Conservation (phyloP, 495 filamentous ascomycete species). For the Trichoderma asperelloides region DNA sequence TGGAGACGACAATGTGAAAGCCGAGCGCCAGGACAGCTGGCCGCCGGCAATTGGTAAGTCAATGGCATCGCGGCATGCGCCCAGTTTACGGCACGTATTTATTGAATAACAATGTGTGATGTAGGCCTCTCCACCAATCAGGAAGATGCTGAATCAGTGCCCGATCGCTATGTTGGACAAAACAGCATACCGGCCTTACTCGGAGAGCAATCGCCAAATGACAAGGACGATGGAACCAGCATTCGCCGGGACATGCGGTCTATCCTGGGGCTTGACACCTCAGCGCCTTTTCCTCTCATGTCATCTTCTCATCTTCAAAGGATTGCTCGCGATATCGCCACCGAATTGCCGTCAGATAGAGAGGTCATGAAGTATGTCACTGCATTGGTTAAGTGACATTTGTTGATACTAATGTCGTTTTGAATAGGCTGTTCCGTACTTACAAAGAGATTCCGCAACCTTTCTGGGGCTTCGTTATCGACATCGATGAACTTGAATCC, state of each 20-base stretch:
- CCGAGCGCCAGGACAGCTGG: conserved; percentile 34
- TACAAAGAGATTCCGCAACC: conserved; percentile 72
- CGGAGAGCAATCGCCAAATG: conserved; percentile 48
- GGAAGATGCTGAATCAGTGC: conserved; percentile 55
- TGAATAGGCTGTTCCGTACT: conserved; percentile 53
- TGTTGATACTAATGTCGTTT: background rate
- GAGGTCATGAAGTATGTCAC: conserved; percentile 44
- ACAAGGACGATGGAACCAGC: conserved; percentile 36
- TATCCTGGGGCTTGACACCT: conserved; percentile 73
- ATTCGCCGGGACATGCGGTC: conserved; percentile 62
- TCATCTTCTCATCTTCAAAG: conserved; percentile 61
- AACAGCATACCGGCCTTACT: conserved; percentile 58
- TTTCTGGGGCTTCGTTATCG: conserved; percentile 70
- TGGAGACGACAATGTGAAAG: conserved; percentile 26
- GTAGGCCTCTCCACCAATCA: conserved; percentile 21
- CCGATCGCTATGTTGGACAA: conserved; percentile 55
- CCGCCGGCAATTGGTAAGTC: conserved; percentile 28
- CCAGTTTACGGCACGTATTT: conserved; percentile 4
- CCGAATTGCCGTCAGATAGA: conserved; percentile 54
- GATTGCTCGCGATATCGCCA: conserved; percentile 61
- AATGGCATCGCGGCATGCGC: background rate
- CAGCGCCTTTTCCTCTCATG: conserved; percentile 79
- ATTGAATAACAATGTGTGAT: conserved; percentile 19
- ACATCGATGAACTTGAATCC: conserved; percentile 56
- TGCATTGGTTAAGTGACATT: background rate